Evolutionary conservation across 768 basidiomycete genomes (phyloP).

Genomic region (Boletus sensibilis): DNA sequence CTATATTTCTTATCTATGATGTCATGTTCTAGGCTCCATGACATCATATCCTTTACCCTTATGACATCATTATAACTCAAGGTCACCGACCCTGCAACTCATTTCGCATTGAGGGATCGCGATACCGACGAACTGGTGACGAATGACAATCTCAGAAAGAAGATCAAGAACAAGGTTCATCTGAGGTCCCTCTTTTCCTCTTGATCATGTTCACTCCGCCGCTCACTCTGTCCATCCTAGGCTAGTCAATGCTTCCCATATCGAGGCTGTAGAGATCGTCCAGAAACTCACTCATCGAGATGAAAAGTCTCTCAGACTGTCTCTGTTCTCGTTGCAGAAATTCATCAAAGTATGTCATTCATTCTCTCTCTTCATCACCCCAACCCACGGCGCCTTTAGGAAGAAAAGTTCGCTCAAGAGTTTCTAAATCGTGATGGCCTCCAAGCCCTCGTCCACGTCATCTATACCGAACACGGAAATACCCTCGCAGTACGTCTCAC

Average conservation of each 20-base stretch:
- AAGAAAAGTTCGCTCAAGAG: constrained; percentile 78
- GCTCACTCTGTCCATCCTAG: constrained; percentile 36
- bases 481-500: constrained; percentile 66
- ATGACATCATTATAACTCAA: too few relatives aligned
- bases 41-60: too few relatives aligned
- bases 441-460: constrained; percentile 65
- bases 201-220: background rate
- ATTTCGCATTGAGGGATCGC: constrained; percentile 75
- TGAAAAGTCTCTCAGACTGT: constrained; percentile 59
- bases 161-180: constrained; percentile 74
- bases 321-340: constrained; percentile 77
- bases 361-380: background rate
- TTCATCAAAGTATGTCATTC: constrained; percentile 60
- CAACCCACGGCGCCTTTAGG: constrained; percentile 42
- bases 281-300: constrained; percentile 64
- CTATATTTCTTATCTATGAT: too few relatives aligned
- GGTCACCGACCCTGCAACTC: constrained; percentile 66
- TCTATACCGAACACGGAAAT: constrained; percentile 70
- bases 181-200: constrained; percentile 56
- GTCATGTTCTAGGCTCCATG: too few relatives aligned
- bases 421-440: constrained; percentile 77
- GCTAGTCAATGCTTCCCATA: constrained; percentile 74
- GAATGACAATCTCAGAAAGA: constrained; percentile 80
- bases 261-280: constrained; percentile 76
- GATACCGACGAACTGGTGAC: constrained; percentile 83